phyloP scores from a whole-genome alignment of 257 asterid genomes.

The Nicotiana noctiflora region DNA sequence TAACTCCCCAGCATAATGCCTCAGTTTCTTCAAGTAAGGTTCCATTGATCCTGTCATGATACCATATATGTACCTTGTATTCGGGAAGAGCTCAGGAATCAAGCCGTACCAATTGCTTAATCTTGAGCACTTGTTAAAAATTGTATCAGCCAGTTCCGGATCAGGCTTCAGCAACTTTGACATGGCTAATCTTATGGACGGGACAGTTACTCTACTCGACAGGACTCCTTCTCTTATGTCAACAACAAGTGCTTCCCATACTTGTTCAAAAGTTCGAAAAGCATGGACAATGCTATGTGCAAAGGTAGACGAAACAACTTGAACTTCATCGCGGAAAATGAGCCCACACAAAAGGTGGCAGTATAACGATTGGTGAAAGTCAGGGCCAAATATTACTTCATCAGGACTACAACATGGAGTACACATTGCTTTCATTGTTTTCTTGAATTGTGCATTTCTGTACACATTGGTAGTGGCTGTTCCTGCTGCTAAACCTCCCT shows the following conservation, averaged over 20 bases:
- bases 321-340: slow-evolving; percentile 24
- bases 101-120: slow-evolving; percentile 28
- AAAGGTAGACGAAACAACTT: slow-evolving; percentile 31
- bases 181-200: slow-evolving; percentile 20
- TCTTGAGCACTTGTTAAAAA: slow-evolving; percentile 16
- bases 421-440: slow-evolving; percentile 66
- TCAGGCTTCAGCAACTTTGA: slow-evolving; percentile 21
- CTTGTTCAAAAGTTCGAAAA: slow-evolving; percentile 29
- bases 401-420: slow-evolving; percentile 22
- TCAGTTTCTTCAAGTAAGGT: slow-evolving; percentile 34
- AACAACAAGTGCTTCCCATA: slow-evolving; percentile 24
- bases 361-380: slow-evolving; percentile 32
- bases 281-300: slow-evolving; percentile 39
- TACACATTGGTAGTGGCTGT: slow-evolving; percentile 80
- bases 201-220: slow-evolving; percentile 12
- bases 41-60: slow-evolving; percentile 44
- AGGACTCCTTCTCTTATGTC: slow-evolving; percentile 33
- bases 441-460: slow-evolving; percentile 56
- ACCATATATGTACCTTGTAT: slow-evolving; percentile 27
- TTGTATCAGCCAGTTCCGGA: slow-evolving; percentile 20
- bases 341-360: slow-evolving; percentile 44
- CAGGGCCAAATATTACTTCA: slow-evolving; percentile 11
- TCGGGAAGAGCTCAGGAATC: slow-evolving; percentile 33
- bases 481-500: slow-evolving; percentile 76
- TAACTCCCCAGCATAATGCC: slow-evolving; percentile 34